A percentile compares a stretch with the other conserved stretches of the same genome.
Evolutionary conservation across 2,329 filamentous ascomycete species (phyloP).

Genomic region (Aspergillus intermedius): DNA sequence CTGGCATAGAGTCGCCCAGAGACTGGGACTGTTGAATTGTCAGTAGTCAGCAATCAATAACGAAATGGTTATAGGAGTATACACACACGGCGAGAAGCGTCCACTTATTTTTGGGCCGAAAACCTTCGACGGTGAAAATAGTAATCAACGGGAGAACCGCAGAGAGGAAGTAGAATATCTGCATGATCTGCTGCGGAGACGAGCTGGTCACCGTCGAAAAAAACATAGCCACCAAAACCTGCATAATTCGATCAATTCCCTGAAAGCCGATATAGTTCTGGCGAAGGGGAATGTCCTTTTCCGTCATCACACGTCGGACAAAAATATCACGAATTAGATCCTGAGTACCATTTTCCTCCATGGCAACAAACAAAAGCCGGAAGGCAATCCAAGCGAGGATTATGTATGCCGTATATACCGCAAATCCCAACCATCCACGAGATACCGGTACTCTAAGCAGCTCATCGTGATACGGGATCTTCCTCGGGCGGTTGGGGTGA

Average conservation of each 20-base stretch:
- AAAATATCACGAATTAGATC: slow-evolving; percentile 3
- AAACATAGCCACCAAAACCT: slow-evolving; percentile 6
- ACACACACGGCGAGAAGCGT: slow-evolving; percentile 4
- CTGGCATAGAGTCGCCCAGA: slow-evolving; percentile 13
- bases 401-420: slow-evolving; percentile 3
- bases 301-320: not conserved
- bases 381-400: slow-evolving; percentile 5
- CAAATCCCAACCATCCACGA: not conserved
- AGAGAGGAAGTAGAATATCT: slow-evolving; percentile 9
- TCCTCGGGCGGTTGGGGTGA: not conserved
- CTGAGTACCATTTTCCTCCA: slow-evolving; percentile 7
- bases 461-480: slow-evolving; percentile 9
- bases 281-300: slow-evolving; percentile 1
- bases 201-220: slow-evolving; percentile 4
- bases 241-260: slow-evolving; percentile 6
- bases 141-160: slow-evolving; percentile 8
- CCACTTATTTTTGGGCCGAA: slow-evolving; percentile 10
- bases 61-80: no score
- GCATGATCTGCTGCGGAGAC: slow-evolving; percentile 6
- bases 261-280: slow-evolving; percentile 5
- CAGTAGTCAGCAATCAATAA: not conserved
- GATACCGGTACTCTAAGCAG: slow-evolving; percentile 2
- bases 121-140: slow-evolving; percentile 11
- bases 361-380: slow-evolving; percentile 5
- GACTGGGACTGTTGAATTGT: slow-evolving; percentile 3